Evolutionary conservation across 2,329 filamentous ascomycete species (phyloP), one percentile per base, ranked within the genome.

Genomic region (Fusarium domesticum): DNA sequence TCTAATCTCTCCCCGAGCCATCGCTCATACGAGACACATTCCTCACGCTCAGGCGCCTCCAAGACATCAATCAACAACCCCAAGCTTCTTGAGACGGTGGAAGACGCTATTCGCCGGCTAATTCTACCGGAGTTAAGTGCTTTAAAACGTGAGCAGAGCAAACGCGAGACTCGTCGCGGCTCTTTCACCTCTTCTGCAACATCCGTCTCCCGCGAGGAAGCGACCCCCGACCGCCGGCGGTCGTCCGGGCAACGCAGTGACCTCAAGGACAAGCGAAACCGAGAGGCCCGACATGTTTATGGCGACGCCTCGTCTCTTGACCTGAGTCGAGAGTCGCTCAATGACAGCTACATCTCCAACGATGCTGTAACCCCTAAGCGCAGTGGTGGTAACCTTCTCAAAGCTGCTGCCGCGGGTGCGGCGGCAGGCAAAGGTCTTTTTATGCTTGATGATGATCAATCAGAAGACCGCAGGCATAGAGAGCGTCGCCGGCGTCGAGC

Each of bases 111-210:
- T 60, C 84, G 89, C 51, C 81, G 90, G 37, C 76, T 96, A 38
- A 95, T 96, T 41, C 71, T 98, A 3, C 93, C 93, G 0, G 92
- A 98, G 66, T 75, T 98, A 35, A 92, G 89, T 57, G 89, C 90
- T 8, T 74, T 98, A 42, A 96, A 96, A 66, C 83, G 91, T 58
- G 90, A 96, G 61, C 87, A 92, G 64, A 91, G 88, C 65, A 85
- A 85, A 53, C 82, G 85, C 51, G 78, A 85, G 53, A 85, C 82
- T 57, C 81, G 80, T 10, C 81, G 80, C 43, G 84, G 83, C 45
- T 91, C 87, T 23, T 61, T 76, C 35, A 76, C 69, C 35, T 82
- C 78, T 2, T 80, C 76, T 23, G 75, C 70, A 18, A 79, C 77
- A 17, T 78, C 77, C 0, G 61, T 67, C 6, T 81, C 79, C 6